Evolutionary conservation across 192 early-diverging fungal genomes (phyloP), one percentile per base, ranked within the genome.

Genomic region (Backusella circina): DNA sequence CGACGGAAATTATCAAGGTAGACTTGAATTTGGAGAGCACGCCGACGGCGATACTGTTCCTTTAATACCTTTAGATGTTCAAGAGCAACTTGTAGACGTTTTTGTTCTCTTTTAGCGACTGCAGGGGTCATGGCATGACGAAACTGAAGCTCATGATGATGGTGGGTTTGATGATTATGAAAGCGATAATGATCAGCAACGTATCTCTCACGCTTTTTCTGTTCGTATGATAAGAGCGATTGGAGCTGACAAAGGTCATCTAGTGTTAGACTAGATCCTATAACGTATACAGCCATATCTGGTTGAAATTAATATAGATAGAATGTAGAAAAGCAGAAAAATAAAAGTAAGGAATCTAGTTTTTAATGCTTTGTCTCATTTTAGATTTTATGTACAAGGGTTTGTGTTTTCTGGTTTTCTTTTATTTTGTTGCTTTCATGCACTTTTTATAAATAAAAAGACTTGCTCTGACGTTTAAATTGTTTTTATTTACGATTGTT

Each of bases 201-300:
- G 12, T 74, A 35, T 10, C 26, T 23, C 31, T 74, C 73, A 23
- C 33, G 64, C 16, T 33, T 26, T 39, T 28, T 23, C 16, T 75
- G 66, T 44, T 77, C 75, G 28, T 77, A 23, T 26, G 38, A 30
- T 32, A 57, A 18, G 4, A 73, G 71, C 21, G 66, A 32, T 36
- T 67, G 66, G 32, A 67, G 32, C 33, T 67, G 66, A 67, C 32
- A 21, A 67, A 67, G 35, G 66, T 67, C 66, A 36, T 67, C 66
- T 4, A 67, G 33, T 12, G 66, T 67, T 36, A 67, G 18, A 7
- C 33, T 67, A 4, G 18, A 23, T 10, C 32, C 66, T 32, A 36
- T 67, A 26, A 32, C 35, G 9, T n/a, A 67, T 1, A 35, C 9
- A 4, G 16, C n/a, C 32, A 36, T 67, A 5, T 65, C 5, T 7